Evolutionary conservation across 768 basidiomycete species (phyloP).

Genomic region (Russula vinacea): DNA sequence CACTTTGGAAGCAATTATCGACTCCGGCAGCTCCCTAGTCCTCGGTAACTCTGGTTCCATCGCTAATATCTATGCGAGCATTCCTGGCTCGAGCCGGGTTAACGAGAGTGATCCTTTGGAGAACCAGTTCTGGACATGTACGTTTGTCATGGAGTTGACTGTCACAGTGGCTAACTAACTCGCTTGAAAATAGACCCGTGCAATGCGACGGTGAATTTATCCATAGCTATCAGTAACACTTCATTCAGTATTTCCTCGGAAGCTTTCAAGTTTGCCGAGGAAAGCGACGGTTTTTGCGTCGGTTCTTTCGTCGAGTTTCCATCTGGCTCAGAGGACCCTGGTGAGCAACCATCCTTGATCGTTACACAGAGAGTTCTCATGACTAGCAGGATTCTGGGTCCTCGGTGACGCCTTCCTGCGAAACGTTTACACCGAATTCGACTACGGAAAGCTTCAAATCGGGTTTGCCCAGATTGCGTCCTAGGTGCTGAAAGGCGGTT

Average conservation of each 20-base stretch:
- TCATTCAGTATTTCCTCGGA: background rate
- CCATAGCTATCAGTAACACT: background rate
- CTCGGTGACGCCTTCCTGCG: background rate
- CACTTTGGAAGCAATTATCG: background rate
- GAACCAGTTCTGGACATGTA: background rate
- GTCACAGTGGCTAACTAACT: background rate
- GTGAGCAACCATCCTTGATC: background rate
- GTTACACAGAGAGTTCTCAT: background rate
- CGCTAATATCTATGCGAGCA: background rate
- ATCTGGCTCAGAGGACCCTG: no score
- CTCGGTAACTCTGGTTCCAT: background rate
- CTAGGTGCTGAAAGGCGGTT: background rate
- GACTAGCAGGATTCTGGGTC: background rate
- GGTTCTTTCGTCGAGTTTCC: background rate
- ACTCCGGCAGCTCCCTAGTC: background rate
- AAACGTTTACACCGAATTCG: background rate
- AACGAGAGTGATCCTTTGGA: no score
- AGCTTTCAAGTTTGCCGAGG: background rate
- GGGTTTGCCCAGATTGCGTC: background rate
- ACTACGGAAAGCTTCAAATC: background rate
- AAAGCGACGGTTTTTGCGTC: background rate
- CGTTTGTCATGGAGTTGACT: background rate
- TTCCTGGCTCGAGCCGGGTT: background rate
- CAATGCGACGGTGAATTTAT: background rate
- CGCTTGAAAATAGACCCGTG: background rate